phyloP scores from a whole-genome alignment of 1,284 basidiomycete genomes.

The Mrakiaceae sp. region DNA sequence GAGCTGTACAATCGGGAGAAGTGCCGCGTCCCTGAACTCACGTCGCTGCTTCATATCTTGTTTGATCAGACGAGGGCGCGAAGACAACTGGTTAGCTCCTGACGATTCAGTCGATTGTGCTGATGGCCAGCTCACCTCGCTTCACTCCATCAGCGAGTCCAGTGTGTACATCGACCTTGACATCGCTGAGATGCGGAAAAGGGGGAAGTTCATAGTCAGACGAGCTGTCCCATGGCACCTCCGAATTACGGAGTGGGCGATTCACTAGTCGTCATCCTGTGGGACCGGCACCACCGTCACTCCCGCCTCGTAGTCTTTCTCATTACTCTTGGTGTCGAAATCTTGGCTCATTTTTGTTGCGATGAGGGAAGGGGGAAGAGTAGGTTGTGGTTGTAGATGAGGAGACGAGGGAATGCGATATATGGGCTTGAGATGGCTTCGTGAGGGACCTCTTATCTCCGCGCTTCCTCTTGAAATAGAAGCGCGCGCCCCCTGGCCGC shows the following conservation, averaged over 20 bases:
- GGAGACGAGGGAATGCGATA: background rate
- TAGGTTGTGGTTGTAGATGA: background rate
- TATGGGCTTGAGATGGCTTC: background rate
- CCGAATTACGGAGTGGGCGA: background rate
- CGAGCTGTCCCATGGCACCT: background rate
- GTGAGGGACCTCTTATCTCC: background rate
- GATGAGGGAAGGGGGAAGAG: background rate
- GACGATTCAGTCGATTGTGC: background rate
- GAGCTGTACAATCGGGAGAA: too few relatives aligned
- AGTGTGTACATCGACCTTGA: constrained; percentile 20
- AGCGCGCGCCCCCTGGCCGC: background rate
- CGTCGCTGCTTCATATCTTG: constrained; percentile 24
- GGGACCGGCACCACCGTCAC: background rate
- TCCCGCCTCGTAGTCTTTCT: background rate
- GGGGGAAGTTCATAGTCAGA: background rate
- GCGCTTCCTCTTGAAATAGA: background rate
- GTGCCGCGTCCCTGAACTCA: too few relatives aligned
- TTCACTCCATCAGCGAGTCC: background rate
- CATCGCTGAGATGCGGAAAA: constrained; percentile 4
- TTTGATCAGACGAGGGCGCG: constrained; percentile 1
- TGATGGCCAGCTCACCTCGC: background rate
- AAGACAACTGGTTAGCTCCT: background rate
- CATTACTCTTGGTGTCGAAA: background rate
- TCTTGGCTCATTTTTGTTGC: background rate
- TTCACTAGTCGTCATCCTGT: background rate